A percentile compares a stretch with the other conserved stretches of the same genome.
Conservation (phyloP, 148 eudicot species). For the Fagopyrum esculentum region DNA sequence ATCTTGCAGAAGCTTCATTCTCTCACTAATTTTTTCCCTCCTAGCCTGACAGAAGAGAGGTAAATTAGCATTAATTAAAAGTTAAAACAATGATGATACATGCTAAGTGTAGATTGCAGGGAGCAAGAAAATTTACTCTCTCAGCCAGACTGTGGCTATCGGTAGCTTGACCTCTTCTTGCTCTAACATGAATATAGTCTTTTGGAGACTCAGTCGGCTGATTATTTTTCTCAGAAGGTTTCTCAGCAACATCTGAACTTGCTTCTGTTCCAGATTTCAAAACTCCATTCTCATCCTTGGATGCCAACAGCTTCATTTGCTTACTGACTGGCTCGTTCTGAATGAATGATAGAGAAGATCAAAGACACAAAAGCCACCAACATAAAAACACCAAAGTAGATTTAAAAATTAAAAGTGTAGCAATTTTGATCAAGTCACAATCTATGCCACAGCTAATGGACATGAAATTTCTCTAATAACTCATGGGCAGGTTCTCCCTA, state of each 20-base stretch:
- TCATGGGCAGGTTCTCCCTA: background rate
- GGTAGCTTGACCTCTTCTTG: constrained; percentile 98
- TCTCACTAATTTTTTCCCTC: constrained; percentile 92
- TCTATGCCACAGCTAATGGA: background rate
- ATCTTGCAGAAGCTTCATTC: constrained; percentile 94
- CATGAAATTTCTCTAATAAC: background rate
- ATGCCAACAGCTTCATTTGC: constrained; percentile 45
- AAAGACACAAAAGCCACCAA: background rate
- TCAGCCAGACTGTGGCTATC: constrained; percentile 98
- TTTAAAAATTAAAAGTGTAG: background rate
- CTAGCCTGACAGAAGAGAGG: constrained; percentile 52
- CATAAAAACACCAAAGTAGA: background rate
- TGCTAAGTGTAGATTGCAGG: background rate
- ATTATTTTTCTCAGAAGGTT: constrained; percentile 41
- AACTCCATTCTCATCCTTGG: constrained; percentile 39
- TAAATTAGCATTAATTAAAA: background rate
- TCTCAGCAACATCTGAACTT: constrained; percentile 42
- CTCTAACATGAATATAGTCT: constrained; percentile 96
- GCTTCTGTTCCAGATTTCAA: constrained; percentile 52
- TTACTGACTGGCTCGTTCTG: constrained; percentile 53
- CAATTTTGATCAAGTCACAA: background rate
- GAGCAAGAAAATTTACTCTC: constrained; percentile 43
- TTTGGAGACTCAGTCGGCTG: constrained; percentile 59
- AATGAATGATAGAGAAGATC: background rate
- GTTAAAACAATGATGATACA: background rate